Evolutionary conservation across 2,329 filamentous ascomycete species (phyloP).

Genomic region (Pseudogymnoascus destructans): DNA sequence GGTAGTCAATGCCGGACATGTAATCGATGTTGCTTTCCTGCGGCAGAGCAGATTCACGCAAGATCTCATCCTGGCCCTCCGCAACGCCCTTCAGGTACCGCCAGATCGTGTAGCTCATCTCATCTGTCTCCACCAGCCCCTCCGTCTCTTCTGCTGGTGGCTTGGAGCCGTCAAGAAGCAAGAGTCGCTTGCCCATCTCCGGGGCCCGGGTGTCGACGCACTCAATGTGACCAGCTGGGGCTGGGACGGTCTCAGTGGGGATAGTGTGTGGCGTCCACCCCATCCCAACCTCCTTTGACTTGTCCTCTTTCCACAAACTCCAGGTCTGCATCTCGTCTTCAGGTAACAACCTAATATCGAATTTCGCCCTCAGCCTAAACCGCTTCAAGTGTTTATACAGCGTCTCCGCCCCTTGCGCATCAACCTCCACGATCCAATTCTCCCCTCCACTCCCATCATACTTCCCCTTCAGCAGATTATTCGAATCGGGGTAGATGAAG

Average conservation of each 20-base stretch:
- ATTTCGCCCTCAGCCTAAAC: slow-evolving; percentile 75
- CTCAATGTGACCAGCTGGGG: slow-evolving; percentile 15
- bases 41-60: slow-evolving; percentile 58
- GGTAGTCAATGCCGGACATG: slow-evolving; percentile 76
- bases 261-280: slow-evolving; percentile 15
- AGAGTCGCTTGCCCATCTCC: slow-evolving; percentile 40
- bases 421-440: slow-evolving; percentile 70
- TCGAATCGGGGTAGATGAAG: slow-evolving; percentile 63
- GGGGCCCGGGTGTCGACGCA: slow-evolving; percentile 40
- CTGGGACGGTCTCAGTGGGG: not conserved
- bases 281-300: slow-evolving; percentile 35
- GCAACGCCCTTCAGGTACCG: slow-evolving; percentile 70
- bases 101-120: slow-evolving; percentile 57
- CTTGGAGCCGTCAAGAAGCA: slow-evolving; percentile 28
- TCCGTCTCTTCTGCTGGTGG: slow-evolving; percentile 26
- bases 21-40: slow-evolving; percentile 84
- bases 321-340: slow-evolving; percentile 55
- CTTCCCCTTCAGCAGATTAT: slow-evolving; percentile 17
- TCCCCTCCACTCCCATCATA: slow-evolving; percentile 24
- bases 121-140: slow-evolving; percentile 33
- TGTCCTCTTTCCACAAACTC: slow-evolving; percentile 48
- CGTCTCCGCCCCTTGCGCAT: slow-evolving; percentile 47
- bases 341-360: slow-evolving; percentile 54
- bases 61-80: slow-evolving; percentile 73
- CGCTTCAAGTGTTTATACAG: slow-evolving; percentile 64